These are phyloP conservation scores for Tympanopsis confertula DNA, from an alignment of 2,329 filamentous ascomycete species.

Conservation along the genomic window DNA sequence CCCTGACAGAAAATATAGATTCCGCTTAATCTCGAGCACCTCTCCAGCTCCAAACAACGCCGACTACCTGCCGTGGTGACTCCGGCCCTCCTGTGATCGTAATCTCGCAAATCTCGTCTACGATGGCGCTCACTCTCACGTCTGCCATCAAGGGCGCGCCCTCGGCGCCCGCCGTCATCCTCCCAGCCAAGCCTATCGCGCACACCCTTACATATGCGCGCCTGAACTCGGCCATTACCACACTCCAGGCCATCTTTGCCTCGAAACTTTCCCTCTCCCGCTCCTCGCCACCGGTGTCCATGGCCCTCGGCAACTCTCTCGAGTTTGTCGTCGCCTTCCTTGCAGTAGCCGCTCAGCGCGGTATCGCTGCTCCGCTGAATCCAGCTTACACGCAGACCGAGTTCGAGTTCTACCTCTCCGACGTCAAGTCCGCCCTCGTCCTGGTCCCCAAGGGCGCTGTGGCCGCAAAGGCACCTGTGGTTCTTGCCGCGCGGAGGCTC, in stretches of 20 bases:
- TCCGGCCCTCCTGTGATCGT: too few species aligned
- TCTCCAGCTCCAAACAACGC: too few species aligned
- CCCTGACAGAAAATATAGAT: too few species aligned
- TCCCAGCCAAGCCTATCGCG: constrained; percentile 51
- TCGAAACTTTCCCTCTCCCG: constrained; percentile 54
- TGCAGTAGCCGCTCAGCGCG: constrained; percentile 74
- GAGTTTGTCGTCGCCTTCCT: constrained; percentile 83
- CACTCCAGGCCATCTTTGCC: constrained; percentile 70
- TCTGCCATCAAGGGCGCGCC: constrained; percentile 33
- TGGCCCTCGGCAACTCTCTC: constrained; percentile 74
- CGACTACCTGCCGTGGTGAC: too few species aligned
- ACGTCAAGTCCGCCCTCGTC: constrained; percentile 68
- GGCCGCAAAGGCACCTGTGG: constrained; percentile 54
- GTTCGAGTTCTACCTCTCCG: constrained; percentile 86
- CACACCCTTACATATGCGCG: constrained; percentile 60
- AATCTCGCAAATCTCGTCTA: background rate
- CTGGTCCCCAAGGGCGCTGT: constrained; percentile 65
- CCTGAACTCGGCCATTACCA: constrained; percentile 51
- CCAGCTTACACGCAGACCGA: constrained; percentile 80
- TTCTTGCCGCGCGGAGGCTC: constrained; percentile 68
- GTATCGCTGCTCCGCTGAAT: constrained; percentile 76
- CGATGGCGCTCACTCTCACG: constrained; percentile 29
- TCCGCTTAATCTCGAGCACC: too few species aligned
- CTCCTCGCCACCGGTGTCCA: constrained; percentile 59
- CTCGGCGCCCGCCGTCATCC: constrained; percentile 52